Evolutionary conservation across 2,329 filamentous ascomycete species (phyloP), one percentile per base, ranked within the genome.

Genomic region (Colletotrichum musicola): DNA sequence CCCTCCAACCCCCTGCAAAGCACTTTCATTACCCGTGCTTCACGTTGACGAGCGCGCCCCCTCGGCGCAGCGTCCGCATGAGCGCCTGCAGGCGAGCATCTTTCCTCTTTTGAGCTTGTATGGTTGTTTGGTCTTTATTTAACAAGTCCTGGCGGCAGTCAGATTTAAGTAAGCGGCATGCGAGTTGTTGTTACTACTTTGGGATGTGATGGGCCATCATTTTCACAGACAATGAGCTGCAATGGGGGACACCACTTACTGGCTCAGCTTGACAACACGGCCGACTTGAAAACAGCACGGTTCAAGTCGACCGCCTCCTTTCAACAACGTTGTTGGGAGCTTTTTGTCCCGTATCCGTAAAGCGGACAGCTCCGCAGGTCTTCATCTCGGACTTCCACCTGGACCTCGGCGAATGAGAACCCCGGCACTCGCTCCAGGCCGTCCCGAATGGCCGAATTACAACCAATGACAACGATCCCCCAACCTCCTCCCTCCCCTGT

Each of bases 371-470:
- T 49, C 46, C 46, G 30, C 30, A 20, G 38, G 25, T 47, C 14
- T 10, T 35, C 16, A n/a, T 16, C 22, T 60, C 49, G 55, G 55
- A 65, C 30, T 50, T 60, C 54, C 49, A 50, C 44, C 18, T 44
- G 18, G 38, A 51, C 49, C 62, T 68, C 65, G 66, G 62, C 58
- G 42, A 7, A 27, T 38, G 27, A 53, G 50, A 55, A 27, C 16
- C 20, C 42, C 51, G 13, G 16, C 18, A 16, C 16, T 68, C 66
- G 66, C 62, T 47, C 13, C 6, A 55, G 62, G 62, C 25, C 20
- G n/a, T 51, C 66, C 62, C 66, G 55, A 66, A 65, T 46, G 18
- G 42, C 66, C 62, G 62, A 61, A 35, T 51, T 42, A 6, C 49
- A 30, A 54, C 20, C 40, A 55, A 12, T 27, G 9, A 6, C 38